Conservation (phyloP, 495 filamentous ascomycete species). For the Lentithecium fluviatile region DNA sequence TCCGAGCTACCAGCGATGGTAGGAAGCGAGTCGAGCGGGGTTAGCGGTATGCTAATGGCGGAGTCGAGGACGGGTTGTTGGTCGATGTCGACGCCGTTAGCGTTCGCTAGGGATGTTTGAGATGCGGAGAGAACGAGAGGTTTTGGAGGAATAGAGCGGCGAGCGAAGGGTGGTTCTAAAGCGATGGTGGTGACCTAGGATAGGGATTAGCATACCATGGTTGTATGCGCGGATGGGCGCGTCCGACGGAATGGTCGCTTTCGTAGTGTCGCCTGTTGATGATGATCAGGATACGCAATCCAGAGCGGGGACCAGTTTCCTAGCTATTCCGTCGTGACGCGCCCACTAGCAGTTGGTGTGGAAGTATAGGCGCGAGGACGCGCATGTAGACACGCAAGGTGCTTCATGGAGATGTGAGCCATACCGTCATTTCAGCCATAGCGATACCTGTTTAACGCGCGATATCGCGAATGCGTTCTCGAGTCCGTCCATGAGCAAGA, state of each 20-base stretch:
- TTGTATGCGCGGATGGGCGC: too few species aligned
- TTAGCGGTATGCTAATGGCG: conserved; percentile 1
- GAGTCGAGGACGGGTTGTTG: conserved; percentile 9
- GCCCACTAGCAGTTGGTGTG: too few species aligned
- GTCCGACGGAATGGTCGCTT: too few species aligned
- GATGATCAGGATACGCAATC: too few species aligned
- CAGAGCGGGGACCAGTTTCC: too few species aligned
- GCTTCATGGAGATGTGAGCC: not conserved
- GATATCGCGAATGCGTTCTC: not conserved
- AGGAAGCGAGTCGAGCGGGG: conserved; percentile 28
- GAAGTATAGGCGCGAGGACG: not conserved
- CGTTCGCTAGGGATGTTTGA: too few species aligned
- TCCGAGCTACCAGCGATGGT: conserved; percentile 15
- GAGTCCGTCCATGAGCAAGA: not conserved
- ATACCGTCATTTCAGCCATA: conserved; percentile 17
- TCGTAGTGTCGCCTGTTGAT: too few species aligned
- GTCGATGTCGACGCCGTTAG: not conserved
- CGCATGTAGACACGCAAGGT: too few species aligned
- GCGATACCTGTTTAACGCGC: not conserved
- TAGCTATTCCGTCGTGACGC: too few species aligned
- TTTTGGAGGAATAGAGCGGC: conserved; percentile 15
- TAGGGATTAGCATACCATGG: not conserved
- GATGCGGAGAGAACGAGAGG: conserved; percentile 1
- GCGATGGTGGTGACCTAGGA: not conserved
- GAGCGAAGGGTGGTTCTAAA: conserved; percentile 20